Evolutionary conservation across 108 stramenopile species (phyloP), one percentile per base, ranked within the genome.

Genomic region (Poteriospumella lacustris): DNA sequence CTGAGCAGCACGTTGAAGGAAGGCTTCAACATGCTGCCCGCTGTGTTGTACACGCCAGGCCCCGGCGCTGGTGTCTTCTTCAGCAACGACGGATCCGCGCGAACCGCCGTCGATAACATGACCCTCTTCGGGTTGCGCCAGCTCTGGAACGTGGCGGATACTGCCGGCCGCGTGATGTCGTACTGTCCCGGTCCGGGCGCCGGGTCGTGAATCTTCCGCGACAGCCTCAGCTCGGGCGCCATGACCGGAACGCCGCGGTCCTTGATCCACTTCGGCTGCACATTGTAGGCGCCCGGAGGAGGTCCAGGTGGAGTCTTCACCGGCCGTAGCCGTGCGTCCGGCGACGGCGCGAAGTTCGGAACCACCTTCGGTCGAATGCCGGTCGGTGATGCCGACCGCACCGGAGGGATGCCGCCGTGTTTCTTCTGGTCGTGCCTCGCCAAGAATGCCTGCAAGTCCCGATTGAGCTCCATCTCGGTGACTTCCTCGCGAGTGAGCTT

Each of bases 1-100:
- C 33, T 34, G 36, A 64, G 60, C 60, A 64, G 9, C 3, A 64
- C 24, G 31, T 64, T 64, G 36, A 64, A 64, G 29, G 60, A 64
- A 31, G 60, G 60, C 36, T 64, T 64, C 12, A 64, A 3, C 3
- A 64, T 5, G 24, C 60, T 64, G 31, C 60, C 60, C 24, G 28
- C 3, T 19, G 19, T 19, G 31, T 64, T 24, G 31, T 64, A 64
- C 5, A 34, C 60, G 5, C 60, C 60, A 31, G 60, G 60, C 9
- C 60, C 60, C 28, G 60, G 60, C 28, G 36, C 33, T 31, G 15
- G 33, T 12, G 9, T 3, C 3, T n/a, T n/a, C n/a, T n/a, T n/a
- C n/a, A n/a, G n/a, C n/a, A n/a, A n/a, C n/a, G n/a, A n/a, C n/a
- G n/a, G n/a, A n/a, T n/a, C n/a, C n/a, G n/a, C n/a, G n/a, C n/a